phyloP scores from a whole-genome alignment of 371 early-diverging fungal species.

The Chytridium lagenaria region DNA sequence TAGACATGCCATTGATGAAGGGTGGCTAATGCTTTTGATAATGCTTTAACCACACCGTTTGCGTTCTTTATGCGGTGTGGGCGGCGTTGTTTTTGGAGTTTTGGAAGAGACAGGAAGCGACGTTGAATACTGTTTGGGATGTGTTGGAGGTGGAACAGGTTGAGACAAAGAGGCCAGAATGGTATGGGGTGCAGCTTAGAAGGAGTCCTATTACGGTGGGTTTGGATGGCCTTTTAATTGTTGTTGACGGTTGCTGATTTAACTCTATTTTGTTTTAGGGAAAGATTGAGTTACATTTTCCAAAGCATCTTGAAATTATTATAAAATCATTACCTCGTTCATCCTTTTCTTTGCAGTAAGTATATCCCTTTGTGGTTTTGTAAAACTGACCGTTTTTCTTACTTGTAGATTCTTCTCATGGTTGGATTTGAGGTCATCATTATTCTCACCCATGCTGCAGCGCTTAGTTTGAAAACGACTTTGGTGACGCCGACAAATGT shows the following conservation, averaged over 20 bases:
- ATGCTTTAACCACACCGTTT: conserved; percentile 56
- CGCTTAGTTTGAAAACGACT: conserved; percentile 21
- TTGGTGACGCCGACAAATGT: conserved; percentile 22
- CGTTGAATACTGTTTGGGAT: conserved; percentile 63
- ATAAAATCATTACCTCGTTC: background rate
- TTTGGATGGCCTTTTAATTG: too few relatives aligned
- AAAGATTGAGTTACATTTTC: conserved; percentile 28
- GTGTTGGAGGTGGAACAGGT: conserved; percentile 53
- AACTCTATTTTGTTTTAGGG: too few relatives aligned
- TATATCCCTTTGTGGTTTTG: background rate
- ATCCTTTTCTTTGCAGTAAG: conserved; percentile 41
- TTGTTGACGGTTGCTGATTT: too few relatives aligned
- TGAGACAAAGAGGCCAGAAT: conserved; percentile 61
- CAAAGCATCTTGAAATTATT: background rate
- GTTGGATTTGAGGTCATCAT: conserved; percentile 29
- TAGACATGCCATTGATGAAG: conserved; percentile 12
- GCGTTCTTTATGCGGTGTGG: conserved; percentile 66
- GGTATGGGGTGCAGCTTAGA: conserved; percentile 40
- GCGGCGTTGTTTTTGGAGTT: conserved; percentile 64
- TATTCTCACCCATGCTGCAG: conserved; percentile 22
- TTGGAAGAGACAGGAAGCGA: conserved; percentile 64
- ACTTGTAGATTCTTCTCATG: conserved; percentile 32
- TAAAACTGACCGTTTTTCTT: conserved; percentile 1
- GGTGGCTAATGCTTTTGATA: conserved; percentile 56
- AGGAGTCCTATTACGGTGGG: too few relatives aligned